A percentile compares a stretch with the other conserved stretches of the same genome.
These are phyloP conservation scores for Alternaria sp. DNA, from an alignment of 2,329 filamentous ascomycete species.

Conservation along the genomic window DNA sequence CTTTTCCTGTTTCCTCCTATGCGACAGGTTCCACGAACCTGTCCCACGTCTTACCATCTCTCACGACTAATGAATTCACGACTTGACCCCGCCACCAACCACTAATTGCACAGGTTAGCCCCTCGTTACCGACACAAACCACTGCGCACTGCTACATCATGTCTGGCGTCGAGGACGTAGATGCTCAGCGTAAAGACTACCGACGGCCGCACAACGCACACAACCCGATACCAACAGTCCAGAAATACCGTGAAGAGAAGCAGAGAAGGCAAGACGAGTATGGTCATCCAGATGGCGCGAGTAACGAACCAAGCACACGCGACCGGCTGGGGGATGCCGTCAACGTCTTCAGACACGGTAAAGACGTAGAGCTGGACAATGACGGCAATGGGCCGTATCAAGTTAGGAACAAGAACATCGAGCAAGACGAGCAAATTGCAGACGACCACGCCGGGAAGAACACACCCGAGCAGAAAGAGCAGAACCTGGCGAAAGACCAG, in stretches of 20 bases:
- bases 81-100: conserved; percentile 4
- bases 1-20: conserved; percentile 26
- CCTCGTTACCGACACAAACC: conserved; percentile 3
- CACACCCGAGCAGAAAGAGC: conserved; percentile 23
- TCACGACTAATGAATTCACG: conserved; percentile 12
- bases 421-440: conserved; percentile 39
- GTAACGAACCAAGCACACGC: conserved; percentile 44
- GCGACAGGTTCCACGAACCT: neutral
- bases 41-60: neutral
- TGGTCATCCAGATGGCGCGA: conserved; percentile 30
- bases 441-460: conserved; percentile 46
- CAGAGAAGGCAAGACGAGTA: conserved; percentile 51
- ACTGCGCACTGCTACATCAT: conserved; percentile 30
- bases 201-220: conserved; percentile 55
- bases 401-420: conserved; percentile 50
- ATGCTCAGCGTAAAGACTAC: conserved; percentile 49
- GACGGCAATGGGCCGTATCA: conserved; percentile 45
- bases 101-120: neutral
- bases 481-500: conserved; percentile 29
- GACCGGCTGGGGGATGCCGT: conserved; percentile 51
- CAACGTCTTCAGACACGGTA: conserved; percentile 45
- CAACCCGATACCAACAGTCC: conserved; percentile 58
- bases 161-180: conserved; percentile 56
- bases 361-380: conserved; percentile 34
- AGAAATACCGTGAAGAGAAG: conserved; percentile 58